These are phyloP conservation scores for Zymoseptoria ardabiliae DNA, from an alignment of 2,329 filamentous ascomycete species.

Conservation along the genomic window DNA sequence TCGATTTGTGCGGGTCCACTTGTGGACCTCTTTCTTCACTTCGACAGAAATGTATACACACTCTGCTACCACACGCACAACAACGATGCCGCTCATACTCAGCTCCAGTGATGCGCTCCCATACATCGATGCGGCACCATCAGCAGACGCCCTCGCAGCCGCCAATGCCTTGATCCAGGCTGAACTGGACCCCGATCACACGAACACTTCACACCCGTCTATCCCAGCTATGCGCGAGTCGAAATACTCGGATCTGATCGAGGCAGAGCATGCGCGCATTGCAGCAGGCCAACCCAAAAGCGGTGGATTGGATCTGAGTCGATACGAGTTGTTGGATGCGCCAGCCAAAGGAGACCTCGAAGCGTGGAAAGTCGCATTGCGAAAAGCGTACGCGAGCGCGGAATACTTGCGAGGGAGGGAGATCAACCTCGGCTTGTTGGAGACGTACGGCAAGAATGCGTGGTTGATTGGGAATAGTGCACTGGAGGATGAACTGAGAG, in stretches of 20 bases:
- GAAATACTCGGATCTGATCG: constrained; percentile 58
- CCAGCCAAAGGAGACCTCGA: constrained; percentile 39
- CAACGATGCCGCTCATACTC: constrained; percentile 57
- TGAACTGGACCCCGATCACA: constrained; percentile 51
- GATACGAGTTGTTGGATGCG: constrained; percentile 72
- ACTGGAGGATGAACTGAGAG: constrained; percentile 62
- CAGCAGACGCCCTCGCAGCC: constrained; percentile 53
- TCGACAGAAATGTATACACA: neutral
- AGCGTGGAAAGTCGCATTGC: constrained; percentile 46
- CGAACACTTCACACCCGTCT: constrained; percentile 49
- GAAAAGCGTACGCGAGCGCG: constrained; percentile 50
- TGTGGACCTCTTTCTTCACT: neutral
- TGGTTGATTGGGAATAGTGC: constrained; percentile 84
- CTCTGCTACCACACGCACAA: neutral
- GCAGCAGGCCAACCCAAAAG: constrained; percentile 41
- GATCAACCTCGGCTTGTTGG: constrained; percentile 64
- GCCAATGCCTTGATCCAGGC: constrained; percentile 63
- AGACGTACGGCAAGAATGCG: constrained; percentile 76
- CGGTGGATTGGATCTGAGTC: constrained; percentile 61
- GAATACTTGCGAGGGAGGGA: constrained; percentile 51
- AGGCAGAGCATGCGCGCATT: constrained; percentile 62
- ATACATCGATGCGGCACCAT: constrained; percentile 73
- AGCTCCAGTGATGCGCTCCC: constrained; percentile 73
- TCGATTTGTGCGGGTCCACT: neutral
- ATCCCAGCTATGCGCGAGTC: constrained; percentile 48